Base-by-base conservation (phyloP, 331 rosid species). In the Phaseolus coccineus region DNA sequence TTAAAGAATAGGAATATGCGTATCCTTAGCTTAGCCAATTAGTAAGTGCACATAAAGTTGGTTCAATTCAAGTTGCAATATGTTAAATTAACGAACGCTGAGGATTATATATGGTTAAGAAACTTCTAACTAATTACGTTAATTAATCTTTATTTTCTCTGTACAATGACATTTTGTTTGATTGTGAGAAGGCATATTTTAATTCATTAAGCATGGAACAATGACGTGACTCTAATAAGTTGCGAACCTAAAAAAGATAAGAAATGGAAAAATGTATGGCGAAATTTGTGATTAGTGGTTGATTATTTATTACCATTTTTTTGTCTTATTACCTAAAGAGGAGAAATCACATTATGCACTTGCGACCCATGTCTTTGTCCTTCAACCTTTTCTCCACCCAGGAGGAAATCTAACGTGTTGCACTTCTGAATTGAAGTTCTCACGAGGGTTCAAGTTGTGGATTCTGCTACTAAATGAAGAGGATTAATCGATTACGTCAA, bases 351-450 rank as follows among this genome's bases (percentile, higher is more conserved):
- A 62, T 52, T 28, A 74, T 16, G 51, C 66, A 65, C 44, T 24
- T 53, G 12, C 1, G 1, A 0, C 24, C 27, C 69, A 35, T 33
- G 24, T 50, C 72, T 39, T 22, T 12, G 52, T 69, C 70, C 28
- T 8, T 55, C 27, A 0, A 46, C 44, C 69, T 59, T 58, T 59
- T 73, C 51, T 48, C 4, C 69, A 4, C n/a, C 14, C 58, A 59
- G 79, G 71, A 59, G 79, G 79, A 74, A 46, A 80, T 80, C 79
- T 39, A 52, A 67, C 48, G 79, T 80, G 74, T 63, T 40, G 28
- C 79, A 65, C 84, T 51, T 63, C 22, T 6, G 44, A 63, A 40
- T 39, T 19, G 9, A 61, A 22, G 65, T 35, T 7, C 4, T 22
- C 12, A 25, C 13, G 15, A 71, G 0, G 4, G 24, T 40, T 67